Evolutionary conservation across 1,284 basidiomycete genomes (phyloP).

Genomic region (Irpex lacteus): DNA sequence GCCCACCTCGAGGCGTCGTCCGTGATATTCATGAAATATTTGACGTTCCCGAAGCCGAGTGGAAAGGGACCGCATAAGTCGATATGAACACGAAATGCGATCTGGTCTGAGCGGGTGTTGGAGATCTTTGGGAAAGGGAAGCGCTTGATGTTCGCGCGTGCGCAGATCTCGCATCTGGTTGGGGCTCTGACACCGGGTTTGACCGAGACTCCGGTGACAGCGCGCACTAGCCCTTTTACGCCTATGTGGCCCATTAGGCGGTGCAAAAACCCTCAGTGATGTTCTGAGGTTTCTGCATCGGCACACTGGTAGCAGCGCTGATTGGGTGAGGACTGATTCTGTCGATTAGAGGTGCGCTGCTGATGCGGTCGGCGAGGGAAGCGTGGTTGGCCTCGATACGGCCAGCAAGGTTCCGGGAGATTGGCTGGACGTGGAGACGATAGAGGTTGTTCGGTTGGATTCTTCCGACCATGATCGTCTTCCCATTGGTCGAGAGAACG

Average conservation of each 20-base stretch:
- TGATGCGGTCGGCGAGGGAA: too few relatives aligned
- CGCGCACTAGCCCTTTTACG: background rate
- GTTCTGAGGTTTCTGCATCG: too few relatives aligned
- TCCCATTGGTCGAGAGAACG: too few relatives aligned
- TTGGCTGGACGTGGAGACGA: too few relatives aligned
- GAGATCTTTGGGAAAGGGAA: background rate
- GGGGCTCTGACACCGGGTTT: background rate
- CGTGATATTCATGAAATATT: background rate
- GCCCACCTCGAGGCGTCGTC: background rate
- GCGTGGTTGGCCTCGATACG: too few relatives aligned
- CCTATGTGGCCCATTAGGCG: constrained; percentile 1
- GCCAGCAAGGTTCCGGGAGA: too few relatives aligned
- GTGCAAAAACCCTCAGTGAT: constrained; percentile 4
- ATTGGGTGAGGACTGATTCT: too few relatives aligned
- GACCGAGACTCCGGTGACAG: background rate
- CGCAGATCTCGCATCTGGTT: background rate
- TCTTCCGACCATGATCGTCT: too few relatives aligned
- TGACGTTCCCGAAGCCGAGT: background rate
- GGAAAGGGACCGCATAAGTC: background rate
- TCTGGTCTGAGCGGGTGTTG: background rate
- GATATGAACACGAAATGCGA: background rate
- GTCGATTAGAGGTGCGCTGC: too few relatives aligned
- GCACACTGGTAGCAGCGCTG: too few relatives aligned
- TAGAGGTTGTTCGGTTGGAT: too few relatives aligned
- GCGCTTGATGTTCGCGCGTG: background rate